phyloP scores from a whole-genome alignment of 768 basidiomycete genomes.

The Filobasidium wieringae region DNA sequence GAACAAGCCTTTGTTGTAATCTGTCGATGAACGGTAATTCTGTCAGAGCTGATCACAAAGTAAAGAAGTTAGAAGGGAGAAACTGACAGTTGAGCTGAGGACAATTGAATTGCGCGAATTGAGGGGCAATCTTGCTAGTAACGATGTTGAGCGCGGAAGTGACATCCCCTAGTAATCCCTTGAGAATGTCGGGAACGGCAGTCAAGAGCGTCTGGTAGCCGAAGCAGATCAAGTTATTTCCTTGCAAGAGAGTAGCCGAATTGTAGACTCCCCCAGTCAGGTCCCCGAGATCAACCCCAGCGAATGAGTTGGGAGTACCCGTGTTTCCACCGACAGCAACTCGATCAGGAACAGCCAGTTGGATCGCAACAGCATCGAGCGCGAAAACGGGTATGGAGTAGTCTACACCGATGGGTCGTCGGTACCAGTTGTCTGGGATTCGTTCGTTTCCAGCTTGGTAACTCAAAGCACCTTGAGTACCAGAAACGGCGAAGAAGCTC shows the following conservation, averaged over 20 bases:
- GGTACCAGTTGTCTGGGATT: slow-evolving; percentile 11
- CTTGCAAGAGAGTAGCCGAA: neutral
- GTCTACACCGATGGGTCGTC: slow-evolving; percentile 9
- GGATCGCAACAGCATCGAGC: neutral
- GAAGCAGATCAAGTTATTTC: slow-evolving; percentile 8
- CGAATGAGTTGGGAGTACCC: slow-evolving; percentile 6
- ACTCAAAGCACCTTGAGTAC: neutral
- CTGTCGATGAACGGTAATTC: neutral
- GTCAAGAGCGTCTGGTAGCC: slow-evolving; percentile 2
- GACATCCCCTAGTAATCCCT: slow-evolving; percentile 2
- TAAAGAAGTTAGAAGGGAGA: neutral
- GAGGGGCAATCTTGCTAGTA: neutral
- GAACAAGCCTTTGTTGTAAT: slow-evolving; percentile 1
- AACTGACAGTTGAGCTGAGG: slow-evolving; percentile 1
- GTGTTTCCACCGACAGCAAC: slow-evolving; percentile 8
- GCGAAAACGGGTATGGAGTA: slow-evolving; percentile 7
- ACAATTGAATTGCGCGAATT: slow-evolving; percentile 5
- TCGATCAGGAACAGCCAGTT: slow-evolving; percentile 4
- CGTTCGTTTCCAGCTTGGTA: slow-evolving; percentile 1
- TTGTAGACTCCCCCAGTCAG: slow-evolving; percentile 10
- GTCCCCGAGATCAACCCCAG: slow-evolving; percentile 3
- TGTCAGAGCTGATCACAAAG: neutral
- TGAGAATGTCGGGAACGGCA: slow-evolving; percentile 2
- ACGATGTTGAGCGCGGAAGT: neutral
- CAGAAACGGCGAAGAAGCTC: slow-evolving; percentile 6